Evolutionary conservation across 305 asterid genomes (phyloP).

Genomic region (Stenogyne calaminthoides): DNA sequence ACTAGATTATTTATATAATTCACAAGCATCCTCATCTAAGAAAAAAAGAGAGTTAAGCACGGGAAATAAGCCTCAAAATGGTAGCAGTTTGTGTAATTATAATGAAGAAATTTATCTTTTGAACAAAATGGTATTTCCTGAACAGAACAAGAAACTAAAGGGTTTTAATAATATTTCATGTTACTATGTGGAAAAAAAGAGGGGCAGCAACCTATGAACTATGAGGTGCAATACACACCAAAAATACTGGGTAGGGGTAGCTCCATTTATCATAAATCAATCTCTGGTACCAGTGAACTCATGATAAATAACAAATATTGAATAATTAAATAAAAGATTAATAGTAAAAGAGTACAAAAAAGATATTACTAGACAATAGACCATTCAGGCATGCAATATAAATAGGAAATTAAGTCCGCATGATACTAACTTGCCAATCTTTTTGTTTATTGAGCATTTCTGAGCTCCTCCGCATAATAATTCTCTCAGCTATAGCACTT

Average conservation of each 20-base stretch:
- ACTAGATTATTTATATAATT: not conserved
- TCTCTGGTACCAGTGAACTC: constrained; percentile 23
- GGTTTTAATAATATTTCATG: not conserved
- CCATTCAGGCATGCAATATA: not conserved
- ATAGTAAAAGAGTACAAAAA: not conserved
- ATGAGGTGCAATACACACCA: constrained; percentile 14
- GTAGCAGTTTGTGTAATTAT: constrained; percentile 8
- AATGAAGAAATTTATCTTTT: not conserved
- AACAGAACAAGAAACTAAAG: not conserved
- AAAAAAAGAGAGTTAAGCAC: not conserved
- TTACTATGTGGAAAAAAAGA: constrained; percentile 3
- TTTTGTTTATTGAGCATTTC: constrained; percentile 72
- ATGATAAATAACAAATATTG: constrained; percentile 14
- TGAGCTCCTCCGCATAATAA: constrained; percentile 64
- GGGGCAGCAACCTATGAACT: constrained; percentile 1
- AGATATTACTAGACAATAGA: constrained; percentile 14
- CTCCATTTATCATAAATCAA: constrained; percentile 24
- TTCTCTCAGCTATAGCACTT: constrained; percentile 72
- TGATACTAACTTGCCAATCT: constrained; percentile 72
- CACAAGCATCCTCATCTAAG: not conserved
- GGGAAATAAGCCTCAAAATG: constrained; percentile 9
- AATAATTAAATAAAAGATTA: not conserved
- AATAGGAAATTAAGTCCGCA: constrained; percentile 20
- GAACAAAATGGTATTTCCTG: constrained; percentile 9
- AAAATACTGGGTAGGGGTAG: constrained; percentile 13